Evolutionary conservation across 441 rosid genomes (phyloP), one percentile per base, ranked within the genome.

Genomic region (Erodium moschatum): DNA sequence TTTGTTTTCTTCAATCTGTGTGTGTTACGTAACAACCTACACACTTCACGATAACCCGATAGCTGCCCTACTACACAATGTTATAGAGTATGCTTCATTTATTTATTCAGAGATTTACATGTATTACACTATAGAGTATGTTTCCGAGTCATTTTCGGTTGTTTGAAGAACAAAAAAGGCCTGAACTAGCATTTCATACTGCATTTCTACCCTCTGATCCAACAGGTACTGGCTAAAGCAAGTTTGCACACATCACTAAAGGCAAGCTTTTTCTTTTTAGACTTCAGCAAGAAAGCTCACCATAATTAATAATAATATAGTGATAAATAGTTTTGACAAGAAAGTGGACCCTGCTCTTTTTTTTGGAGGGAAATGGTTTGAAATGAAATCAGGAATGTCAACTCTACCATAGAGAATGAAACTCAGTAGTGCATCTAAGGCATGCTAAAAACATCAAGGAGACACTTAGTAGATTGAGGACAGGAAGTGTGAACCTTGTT

Each of bases 381-480:
- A 44, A 44, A 44, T 44, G 1, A 44, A 44, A 10, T 44, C 50
- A 11, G 50, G 50, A 44, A 44, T 44, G 50, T 12, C 50, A 11
- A 10, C 0, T 44, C n/a, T 44, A 44, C n/a, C 50, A 44, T 2
- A 44, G 4, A 44, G n/a, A 11, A 44, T 44, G n/a, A 44, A 44
- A 44, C n/a, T 15, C 50, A 44, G n/a, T 44, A 44, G 73, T 64
- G 70, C 63, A 60, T 64, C 66, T 66, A 69, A 68, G 69, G 73
- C 71, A 79, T 69, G 67, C 68, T 66, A 74, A 68, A 35, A 70
- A 52, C 15, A 80, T 66, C 69, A 72, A 69, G 66, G 70, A 69
- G 73, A 72, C 72, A 72, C 46, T 69, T 52, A 81, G 79, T 79
- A 76, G 79, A 75, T n/a, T 83, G 68, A 66, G 76, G 35, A 60